A percentile compares a stretch with the other conserved stretches of the same genome.
phyloP scores from a whole-genome alignment of 176 grass and related monocot species.

The Hsuehochloa calcarea region DNA sequence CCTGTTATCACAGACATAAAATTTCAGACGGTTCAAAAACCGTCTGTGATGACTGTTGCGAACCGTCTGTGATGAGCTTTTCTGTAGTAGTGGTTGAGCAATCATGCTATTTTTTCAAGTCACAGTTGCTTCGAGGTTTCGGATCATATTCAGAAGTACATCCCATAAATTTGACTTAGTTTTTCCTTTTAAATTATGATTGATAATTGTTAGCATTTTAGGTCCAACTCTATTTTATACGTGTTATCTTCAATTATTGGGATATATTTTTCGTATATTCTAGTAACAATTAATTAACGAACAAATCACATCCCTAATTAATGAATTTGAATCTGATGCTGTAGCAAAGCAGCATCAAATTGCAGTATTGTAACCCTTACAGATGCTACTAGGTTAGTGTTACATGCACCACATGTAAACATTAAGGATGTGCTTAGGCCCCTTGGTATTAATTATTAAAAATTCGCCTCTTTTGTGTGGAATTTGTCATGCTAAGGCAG shows the following conservation, averaged over 20 bases:
- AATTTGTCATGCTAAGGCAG: conserved; percentile 39
- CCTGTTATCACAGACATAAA: too few relatives aligned
- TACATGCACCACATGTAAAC: conserved; percentile 33
- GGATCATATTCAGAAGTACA: neutral
- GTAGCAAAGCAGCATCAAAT: conserved; percentile 47
- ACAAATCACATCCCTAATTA: conserved; percentile 32
- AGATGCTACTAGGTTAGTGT: conserved; percentile 49
- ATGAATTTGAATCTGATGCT: conserved; percentile 53
- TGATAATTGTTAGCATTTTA: neutral
- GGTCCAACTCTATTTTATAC: neutral
- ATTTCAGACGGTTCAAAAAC: too few relatives aligned
- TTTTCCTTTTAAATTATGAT: neutral
- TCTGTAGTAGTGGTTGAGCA: too few relatives aligned
- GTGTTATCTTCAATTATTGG: conserved; percentile 9
- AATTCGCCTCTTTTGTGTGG: conserved; percentile 30
- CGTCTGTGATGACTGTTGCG: too few relatives aligned
- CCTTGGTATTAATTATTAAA: conserved; percentile 15
- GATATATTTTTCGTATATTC: neutral
- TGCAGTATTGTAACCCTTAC: conserved; percentile 33
- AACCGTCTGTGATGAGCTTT: too few relatives aligned
- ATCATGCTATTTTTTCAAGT: too few relatives aligned
- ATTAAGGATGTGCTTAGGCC: conserved; percentile 22
- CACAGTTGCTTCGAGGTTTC: neutral
- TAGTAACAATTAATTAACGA: conserved; percentile 15
- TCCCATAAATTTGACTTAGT: neutral